These are phyloP conservation scores for Xanthoconium separans DNA, from an alignment of 1,284 basidiomycete genomes.

Conservation along the genomic window DNA sequence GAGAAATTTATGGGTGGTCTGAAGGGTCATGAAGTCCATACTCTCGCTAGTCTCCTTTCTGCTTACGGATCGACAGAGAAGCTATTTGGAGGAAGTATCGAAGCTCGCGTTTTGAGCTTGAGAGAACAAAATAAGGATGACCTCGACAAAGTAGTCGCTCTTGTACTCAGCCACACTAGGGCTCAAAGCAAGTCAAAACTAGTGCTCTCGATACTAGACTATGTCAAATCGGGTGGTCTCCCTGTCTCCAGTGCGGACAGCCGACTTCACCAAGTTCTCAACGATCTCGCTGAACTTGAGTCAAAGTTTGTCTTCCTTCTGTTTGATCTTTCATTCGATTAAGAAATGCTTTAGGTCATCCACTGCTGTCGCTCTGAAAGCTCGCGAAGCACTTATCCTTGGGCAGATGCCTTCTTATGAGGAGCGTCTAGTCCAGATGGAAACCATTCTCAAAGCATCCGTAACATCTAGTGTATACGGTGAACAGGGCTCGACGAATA, in stretches of 20 bases:
- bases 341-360: conserved; percentile 60
- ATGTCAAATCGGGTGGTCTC: conserved; percentile 77
- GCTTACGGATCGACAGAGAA: conserved; percentile 86
- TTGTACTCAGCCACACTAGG: conserved; percentile 95
- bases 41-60: conserved; percentile 70
- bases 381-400: conserved; percentile 94
- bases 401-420: conserved; percentile 97
- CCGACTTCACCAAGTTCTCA: conserved; percentile 69
- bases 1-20: conserved; percentile 83
- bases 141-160: conserved; percentile 83
- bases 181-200: conserved; percentile 92
- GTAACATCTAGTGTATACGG: conserved; percentile 89
- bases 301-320: conserved; percentile 60
- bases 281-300: conserved; percentile 82
- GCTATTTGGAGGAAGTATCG: conserved; percentile 90
- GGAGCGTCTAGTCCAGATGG: conserved; percentile 93
- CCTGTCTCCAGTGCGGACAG: conserved; percentile 75
- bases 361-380: conserved; percentile 88
- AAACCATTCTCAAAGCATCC: conserved; percentile 86
- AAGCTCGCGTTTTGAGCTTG: conserved; percentile 87
- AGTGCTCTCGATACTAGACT: conserved; percentile 82
- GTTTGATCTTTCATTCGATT: conserved; percentile 2
- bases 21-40: conserved; percentile 84
- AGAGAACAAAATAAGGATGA: conserved; percentile 92
- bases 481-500: conserved; percentile 68